Percentiles rank a stretch among this genome's conserved stretches.
These are phyloP conservation scores for Hypomyces rosellus DNA, from an alignment of 2,329 filamentous ascomycete genomes.

Conservation along the genomic window DNA sequence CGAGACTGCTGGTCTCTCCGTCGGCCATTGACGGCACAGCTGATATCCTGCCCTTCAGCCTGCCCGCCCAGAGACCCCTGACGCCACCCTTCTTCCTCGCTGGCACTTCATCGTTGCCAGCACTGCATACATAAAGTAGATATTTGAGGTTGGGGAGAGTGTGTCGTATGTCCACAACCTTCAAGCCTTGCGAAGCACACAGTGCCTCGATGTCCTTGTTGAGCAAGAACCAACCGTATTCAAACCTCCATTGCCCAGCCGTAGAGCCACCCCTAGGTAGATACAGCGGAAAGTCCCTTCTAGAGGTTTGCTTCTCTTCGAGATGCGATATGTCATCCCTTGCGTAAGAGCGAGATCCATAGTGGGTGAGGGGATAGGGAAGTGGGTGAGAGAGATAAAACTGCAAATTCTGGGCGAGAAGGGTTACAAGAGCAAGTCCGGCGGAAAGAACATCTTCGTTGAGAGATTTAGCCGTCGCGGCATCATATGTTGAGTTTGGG, in stretches of 20 bases:
- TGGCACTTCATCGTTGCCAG: slow-evolving; percentile 60
- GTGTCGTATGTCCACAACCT: slow-evolving; percentile 83
- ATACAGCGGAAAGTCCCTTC: slow-evolving; percentile 76
- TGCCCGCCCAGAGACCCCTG: slow-evolving; percentile 49
- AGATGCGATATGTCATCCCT: slow-evolving; percentile 65
- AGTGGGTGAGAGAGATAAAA: slow-evolving; percentile 74
- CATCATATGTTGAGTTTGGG: slow-evolving; percentile 73
- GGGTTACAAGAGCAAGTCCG: slow-evolving; percentile 72
- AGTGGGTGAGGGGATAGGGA: slow-evolving; percentile 70
- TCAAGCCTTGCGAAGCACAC: slow-evolving; percentile 60
- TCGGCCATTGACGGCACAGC: slow-evolving; percentile 21
- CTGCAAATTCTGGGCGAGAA: slow-evolving; percentile 68
- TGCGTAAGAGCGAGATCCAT: slow-evolving; percentile 68
- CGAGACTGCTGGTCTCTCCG: slow-evolving; percentile 31
- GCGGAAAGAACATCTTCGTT: slow-evolving; percentile 71
- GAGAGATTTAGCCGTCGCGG: slow-evolving; percentile 34
- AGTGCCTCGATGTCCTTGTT: slow-evolving; percentile 86
- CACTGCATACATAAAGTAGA: slow-evolving; percentile 80
- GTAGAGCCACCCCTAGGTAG: slow-evolving; percentile 52
- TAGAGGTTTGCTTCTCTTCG: slow-evolving; percentile 39
- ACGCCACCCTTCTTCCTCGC: slow-evolving; percentile 57
- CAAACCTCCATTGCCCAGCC: slow-evolving; percentile 78
- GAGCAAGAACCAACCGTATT: slow-evolving; percentile 92
- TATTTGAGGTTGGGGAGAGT: slow-evolving; percentile 93
- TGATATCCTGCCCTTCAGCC: slow-evolving; percentile 33